A percentile compares a stretch with the other conserved stretches of the same genome.
phyloP scores from a whole-genome alignment of 768 basidiomycete genomes.

The Kwoniella sp. region DNA sequence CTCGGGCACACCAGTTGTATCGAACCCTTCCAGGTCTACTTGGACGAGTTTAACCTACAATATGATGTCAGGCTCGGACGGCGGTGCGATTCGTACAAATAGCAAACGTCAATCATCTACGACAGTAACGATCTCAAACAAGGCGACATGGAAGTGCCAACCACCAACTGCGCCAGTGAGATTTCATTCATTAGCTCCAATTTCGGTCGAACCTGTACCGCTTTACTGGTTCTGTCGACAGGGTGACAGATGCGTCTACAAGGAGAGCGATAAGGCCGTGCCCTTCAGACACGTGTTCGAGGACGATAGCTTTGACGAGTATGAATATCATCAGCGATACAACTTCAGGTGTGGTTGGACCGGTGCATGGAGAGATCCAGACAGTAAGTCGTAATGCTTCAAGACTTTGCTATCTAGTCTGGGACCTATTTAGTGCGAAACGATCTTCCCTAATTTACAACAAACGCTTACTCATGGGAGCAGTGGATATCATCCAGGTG shows the following conservation, averaged over 20 bases:
- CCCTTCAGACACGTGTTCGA: conserved; percentile 18
- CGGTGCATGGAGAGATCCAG: conserved; percentile 12
- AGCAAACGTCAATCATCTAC: no score
- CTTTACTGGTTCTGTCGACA: conserved; percentile 10
- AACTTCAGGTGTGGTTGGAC: background rate
- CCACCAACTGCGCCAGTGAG: background rate
- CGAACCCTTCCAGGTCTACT: no score
- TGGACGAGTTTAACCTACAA: no score
- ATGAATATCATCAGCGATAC: conserved; percentile 3
- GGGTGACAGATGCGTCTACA: background rate
- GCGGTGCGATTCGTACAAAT: no score
- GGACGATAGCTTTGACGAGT: conserved; percentile 12
- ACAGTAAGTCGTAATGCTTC: conserved; percentile 18
- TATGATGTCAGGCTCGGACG: no score
- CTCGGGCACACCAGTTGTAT: no score
- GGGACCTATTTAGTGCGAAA: no score
- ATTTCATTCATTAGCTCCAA: background rate
- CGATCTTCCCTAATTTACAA: no score
- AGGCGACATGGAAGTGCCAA: no score
- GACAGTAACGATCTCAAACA: no score
- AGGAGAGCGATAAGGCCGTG: conserved; percentile 9
- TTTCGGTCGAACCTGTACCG: conserved; percentile 3
- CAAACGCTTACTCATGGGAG: no score
- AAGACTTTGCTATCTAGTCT: no score
- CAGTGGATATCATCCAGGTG: conserved; percentile 21